Evolutionary conservation across 192 early-diverging fungal species (phyloP), one percentile per base, ranked within the genome.

Genomic region (Lobosporangium transversale): DNA sequence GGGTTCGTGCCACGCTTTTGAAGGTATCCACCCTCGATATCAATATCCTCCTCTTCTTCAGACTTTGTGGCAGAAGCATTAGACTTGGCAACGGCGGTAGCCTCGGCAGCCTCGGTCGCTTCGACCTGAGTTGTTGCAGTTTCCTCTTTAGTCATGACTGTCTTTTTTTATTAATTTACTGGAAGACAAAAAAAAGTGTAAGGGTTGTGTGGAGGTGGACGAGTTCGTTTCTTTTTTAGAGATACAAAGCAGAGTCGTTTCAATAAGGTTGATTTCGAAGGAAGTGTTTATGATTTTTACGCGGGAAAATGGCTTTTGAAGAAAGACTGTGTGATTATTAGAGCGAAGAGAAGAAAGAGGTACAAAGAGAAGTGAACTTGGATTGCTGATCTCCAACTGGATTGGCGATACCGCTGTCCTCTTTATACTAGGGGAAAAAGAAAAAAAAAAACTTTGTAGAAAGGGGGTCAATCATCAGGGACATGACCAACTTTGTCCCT

Each of bases 1-100:
- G 70, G 64, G 48, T 70, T 70, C 52, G 65, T 50, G 31, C 79
- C 57, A 51, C 60, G 59, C 64, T 80, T 80, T 29, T 80, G 61
- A 33, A 80, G 69, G 33, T 68, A 66, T 14, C 79, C 78, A 24
- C 35, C 43, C 14, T 80, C 79, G 27, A 68, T 66, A 11, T 73
- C 70, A 36, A 70, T 63, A 17, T 80, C 69, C 14, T 67, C 60
- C 8, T 66, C 79, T 31, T 66, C 60, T n/a, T 53, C 70, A 30
- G 57, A 14, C 32, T 60, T 58, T 32, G 53, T 20, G 43, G 52
- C 21, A 18, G 57, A 10, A 18, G 44, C 45, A 12, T 48, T n/a
- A 40, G 33, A 11, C 35, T 63, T 27, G 12, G 68, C 56, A n/a
- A 21, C 43, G 6, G 48, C 31, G 20, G 43, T 42, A 9, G 54